Evolutionary conservation across 345 rosid species (phyloP), one percentile per base, ranked within the genome.

Genomic region (Syzygium oleosum): DNA sequence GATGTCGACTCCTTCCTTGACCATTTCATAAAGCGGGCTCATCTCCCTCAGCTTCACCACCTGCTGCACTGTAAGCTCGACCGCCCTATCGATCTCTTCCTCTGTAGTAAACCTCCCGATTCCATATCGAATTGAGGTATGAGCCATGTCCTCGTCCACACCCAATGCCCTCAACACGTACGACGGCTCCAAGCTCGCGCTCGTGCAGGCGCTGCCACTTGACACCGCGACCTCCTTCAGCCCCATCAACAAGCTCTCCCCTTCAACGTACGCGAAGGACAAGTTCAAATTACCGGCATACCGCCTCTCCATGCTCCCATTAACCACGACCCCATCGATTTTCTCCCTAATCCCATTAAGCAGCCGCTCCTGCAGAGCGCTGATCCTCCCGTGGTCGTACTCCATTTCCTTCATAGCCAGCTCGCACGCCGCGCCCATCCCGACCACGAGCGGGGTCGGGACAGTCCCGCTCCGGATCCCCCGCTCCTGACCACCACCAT

Each of bases 401-500:
- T 91, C 94, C 98, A 96, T 98, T 91, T 98, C 99, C 90, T 94
- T 96, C 92, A 91, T 92, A 0, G 98, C 99, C 84, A 96, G 84
- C 53, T 98, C 98, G 91, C 98, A 98, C 1, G 99, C 99, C 0
- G 97, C 94, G 2, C 98, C 99, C 89, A 98, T 93, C 41, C 99
- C 99, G 23, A 98, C 98, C 52, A 93, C 96, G 12, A 96, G 93
- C 0, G 98, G 99, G 16, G 99, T 93, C 11, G 99, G 94, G 86
- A 95, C 94, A 1, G 99, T 98, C 38, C 99, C 99, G 58, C 99
- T 96, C 88, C 99, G 89, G 77, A 96, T 95, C 51, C 99, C 99
- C 85, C 99, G 95, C 96, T 98, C 99, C 90, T 98, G 99, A 38
- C 99, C 99, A 52, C 99, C 99, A 54, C 99, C 99, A 80, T 95